phyloP scores from a whole-genome alignment of 1,284 basidiomycete species.

The Ceratobasidium sp. region DNA sequence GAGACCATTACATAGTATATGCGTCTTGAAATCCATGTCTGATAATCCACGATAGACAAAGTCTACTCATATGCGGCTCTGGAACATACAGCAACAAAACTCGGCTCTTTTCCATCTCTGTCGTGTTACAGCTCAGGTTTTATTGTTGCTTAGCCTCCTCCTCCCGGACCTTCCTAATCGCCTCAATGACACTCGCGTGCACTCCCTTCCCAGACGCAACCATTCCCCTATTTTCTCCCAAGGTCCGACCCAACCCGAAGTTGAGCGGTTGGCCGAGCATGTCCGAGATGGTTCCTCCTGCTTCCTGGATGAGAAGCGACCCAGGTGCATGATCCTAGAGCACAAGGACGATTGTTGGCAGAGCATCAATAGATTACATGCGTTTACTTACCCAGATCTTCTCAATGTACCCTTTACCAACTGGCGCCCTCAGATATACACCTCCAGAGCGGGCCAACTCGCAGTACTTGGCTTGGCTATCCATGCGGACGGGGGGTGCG shows the following conservation, averaged over 20 bases:
- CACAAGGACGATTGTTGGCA: constrained; percentile 17
- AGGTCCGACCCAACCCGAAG: constrained; percentile 88
- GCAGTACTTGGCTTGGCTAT: constrained; percentile 97
- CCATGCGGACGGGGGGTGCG: constrained; percentile 85
- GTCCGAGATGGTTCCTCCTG: constrained; percentile 89
- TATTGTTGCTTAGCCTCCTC: constrained; percentile 54
- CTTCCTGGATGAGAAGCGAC: constrained; percentile 86
- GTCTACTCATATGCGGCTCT: too few species aligned
- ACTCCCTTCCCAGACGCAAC: constrained; percentile 77
- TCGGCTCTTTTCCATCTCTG: too few species aligned
- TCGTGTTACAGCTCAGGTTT: neutral
- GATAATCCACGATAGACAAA: too few species aligned
- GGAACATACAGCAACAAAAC: too few species aligned
- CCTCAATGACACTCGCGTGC: constrained; percentile 78
- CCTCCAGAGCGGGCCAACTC: constrained; percentile 73
- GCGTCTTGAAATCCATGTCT: too few species aligned
- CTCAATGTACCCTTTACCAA: constrained; percentile 83
- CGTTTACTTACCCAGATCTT: constrained; percentile 83
- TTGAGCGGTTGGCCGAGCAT: constrained; percentile 83
- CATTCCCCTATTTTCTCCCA: constrained; percentile 90
- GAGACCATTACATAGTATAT: too few species aligned
- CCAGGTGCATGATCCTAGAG: constrained; percentile 92
- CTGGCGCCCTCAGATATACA: constrained; percentile 91
- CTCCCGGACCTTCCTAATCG: constrained; percentile 76
- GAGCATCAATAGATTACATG: constrained; percentile 24